phyloP scores from a whole-genome alignment of 306 rosid genomes.

The Ochetophila trinervis region DNA sequence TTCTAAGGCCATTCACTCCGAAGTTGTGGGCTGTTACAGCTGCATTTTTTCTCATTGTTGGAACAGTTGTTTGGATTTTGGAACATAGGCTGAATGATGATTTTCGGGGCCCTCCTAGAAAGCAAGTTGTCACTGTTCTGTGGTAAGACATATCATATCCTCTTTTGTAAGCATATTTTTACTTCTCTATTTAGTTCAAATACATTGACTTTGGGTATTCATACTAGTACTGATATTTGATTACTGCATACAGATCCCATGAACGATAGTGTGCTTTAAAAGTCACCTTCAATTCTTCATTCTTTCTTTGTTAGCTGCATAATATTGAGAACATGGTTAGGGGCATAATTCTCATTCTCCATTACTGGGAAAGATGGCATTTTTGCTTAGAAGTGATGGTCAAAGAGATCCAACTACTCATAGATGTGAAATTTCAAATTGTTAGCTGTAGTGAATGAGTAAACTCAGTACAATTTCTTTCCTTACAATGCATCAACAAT shows the following conservation, averaged over 20 bases:
- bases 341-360: no score
- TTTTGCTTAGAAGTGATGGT: no score
- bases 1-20: conserved; percentile 71
- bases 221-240: no score
- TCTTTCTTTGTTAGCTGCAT: no score
- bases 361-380: no score
- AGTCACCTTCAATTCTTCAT: neutral
- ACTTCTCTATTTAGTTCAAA: neutral
- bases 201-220: neutral
- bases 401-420: no score
- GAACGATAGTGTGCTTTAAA: neutral
- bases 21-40: conserved; percentile 82
- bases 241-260: neutral
- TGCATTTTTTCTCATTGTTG: conserved; percentile 59
- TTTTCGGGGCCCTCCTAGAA: conserved; percentile 90
- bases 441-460: no score
- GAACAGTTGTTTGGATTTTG: conserved; percentile 87
- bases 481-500: no score
- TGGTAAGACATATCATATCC: conserved; percentile 47
- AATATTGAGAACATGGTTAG: no score
- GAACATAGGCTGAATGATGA: conserved; percentile 92
- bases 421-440: no score
- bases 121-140: conserved; percentile 61
- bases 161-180: neutral
- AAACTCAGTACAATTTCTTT: no score